Evolutionary conservation across 805 yeast genomes (phyloP), one percentile per base, ranked within the genome.

Genomic region (Blastobotrys parvus): DNA sequence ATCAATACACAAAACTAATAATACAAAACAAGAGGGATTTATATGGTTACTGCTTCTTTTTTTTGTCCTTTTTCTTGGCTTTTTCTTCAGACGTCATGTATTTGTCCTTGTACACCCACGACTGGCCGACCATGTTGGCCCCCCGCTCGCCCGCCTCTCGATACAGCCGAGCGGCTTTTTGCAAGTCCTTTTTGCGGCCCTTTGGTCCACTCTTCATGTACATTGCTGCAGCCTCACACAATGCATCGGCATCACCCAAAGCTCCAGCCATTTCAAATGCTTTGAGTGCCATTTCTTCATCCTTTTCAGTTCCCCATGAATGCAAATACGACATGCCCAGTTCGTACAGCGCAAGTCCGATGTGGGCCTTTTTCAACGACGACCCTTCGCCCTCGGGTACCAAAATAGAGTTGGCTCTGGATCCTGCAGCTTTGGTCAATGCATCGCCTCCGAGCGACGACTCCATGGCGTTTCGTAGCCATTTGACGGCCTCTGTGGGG

Each of bases 21-120:
- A n/a, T n/a, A n/a, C n/a, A n/a, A n/a, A n/a, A n/a, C n/a, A n/a
- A n/a, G n/a, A n/a, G n/a, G n/a, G n/a, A n/a, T n/a, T n/a, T n/a
- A n/a, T n/a, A n/a, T n/a, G n/a, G n/a, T n/a, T n/a, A n/a, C n/a
- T n/a, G n/a, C 18, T 7, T 25, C 17, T 31, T 32, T 40, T 38
- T 34, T 41, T 45, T 43, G 34, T 49, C 38, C 37, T 45, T 39
- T 36, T 46, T 44, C 35, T 46, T 40, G 44, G 45, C 44, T 39
- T 50, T 44, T 43, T 49, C 45, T 13, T 42, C 46, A 17, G 42
- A 46, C 34, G 59, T 55, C 62, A 67, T 58, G 54, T 82, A 82
- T 64, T 81, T 82, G 38, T 75, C 77, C 59, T 80, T 82, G 63
- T 80, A 77, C 29, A 82, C 80, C 90, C 90, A 82, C 46, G 78